Percentiles rank a stretch among this genome's conserved stretches.
Conservation (phyloP, 768 basidiomycete species). For the Aureoboletus auriporus region DNA sequence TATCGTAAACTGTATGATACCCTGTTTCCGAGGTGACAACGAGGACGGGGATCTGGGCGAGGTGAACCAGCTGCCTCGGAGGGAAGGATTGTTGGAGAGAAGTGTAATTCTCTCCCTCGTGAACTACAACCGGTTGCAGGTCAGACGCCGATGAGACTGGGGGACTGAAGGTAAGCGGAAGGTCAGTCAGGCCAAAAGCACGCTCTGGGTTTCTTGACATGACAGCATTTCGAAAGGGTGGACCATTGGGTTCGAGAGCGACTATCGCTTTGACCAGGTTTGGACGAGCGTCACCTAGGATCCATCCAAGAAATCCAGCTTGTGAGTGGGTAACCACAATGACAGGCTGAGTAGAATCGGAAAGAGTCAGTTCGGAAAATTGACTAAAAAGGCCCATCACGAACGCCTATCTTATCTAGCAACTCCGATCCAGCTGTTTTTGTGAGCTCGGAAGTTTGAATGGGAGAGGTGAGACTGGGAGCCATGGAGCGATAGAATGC, state of each 20-base stretch:
- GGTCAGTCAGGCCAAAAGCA: constrained; percentile 45
- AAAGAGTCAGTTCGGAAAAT: constrained; percentile 1
- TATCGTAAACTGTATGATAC: constrained; percentile 48
- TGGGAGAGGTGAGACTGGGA: constrained; percentile 35
- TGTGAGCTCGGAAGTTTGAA: constrained; percentile 36
- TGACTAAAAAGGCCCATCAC: constrained; percentile 11
- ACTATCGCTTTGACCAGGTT: constrained; percentile 43
- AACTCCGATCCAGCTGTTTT: constrained; percentile 39
- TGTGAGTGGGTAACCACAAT: constrained; percentile 51
- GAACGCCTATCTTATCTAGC: constrained; percentile 46
- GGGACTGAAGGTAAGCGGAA: constrained; percentile 42
- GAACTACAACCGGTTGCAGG: constrained; percentile 27
- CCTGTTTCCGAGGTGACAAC: constrained; percentile 48
- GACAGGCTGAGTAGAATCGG: constrained; percentile 31
- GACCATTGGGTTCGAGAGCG: constrained; percentile 47
- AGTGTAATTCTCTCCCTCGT: constrained; percentile 28
- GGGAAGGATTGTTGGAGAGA: constrained; percentile 43
- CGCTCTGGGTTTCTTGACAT: constrained; percentile 36
- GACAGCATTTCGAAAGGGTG: constrained; percentile 42
- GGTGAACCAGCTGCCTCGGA: constrained; percentile 38
- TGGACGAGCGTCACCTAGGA: constrained; percentile 44
- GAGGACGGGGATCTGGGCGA: constrained; percentile 42
- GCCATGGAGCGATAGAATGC: constrained; percentile 42
- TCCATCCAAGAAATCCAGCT: constrained; percentile 46
- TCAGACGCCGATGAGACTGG: constrained; percentile 38